These are phyloP conservation scores for Syzygium malaccense DNA, from an alignment of 441 rosid genomes.

Conservation along the genomic window DNA sequence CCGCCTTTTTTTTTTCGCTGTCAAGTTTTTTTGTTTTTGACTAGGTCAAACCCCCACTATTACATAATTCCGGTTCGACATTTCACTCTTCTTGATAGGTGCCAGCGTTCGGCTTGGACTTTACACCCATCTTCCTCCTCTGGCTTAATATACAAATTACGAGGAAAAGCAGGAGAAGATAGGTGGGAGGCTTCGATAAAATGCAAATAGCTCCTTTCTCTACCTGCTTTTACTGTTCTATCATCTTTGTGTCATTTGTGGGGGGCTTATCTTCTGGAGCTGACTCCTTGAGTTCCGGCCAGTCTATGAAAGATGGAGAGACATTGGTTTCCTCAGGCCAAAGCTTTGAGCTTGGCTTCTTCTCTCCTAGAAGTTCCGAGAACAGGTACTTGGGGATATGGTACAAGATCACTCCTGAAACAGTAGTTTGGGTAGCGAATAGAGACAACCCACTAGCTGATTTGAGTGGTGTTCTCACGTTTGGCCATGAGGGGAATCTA, in stretches of 20 bases:
- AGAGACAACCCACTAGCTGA: neutral
- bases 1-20: too few relatives aligned
- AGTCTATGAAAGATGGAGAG: neutral
- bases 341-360: neutral
- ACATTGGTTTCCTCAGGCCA: neutral
- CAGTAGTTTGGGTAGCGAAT: neutral
- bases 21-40: too few relatives aligned
- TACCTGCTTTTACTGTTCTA: neutral
- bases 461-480: neutral
- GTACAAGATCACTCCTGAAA: neutral
- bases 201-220: neutral
- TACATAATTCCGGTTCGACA: neutral
- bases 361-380: neutral
- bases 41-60: too few relatives aligned
- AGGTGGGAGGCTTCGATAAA: neutral
- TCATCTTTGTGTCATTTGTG: neutral
- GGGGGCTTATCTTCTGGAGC: neutral
- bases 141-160: neutral
- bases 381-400: neutral
- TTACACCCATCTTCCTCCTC: neutral
- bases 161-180: too few relatives aligned
- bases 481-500: neutral
- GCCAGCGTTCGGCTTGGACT: neutral
- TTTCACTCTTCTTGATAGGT: neutral
- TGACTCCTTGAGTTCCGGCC: neutral